Conservation (phyloP, 257 asterid species). For the Ajuga chamaepitys region DNA sequence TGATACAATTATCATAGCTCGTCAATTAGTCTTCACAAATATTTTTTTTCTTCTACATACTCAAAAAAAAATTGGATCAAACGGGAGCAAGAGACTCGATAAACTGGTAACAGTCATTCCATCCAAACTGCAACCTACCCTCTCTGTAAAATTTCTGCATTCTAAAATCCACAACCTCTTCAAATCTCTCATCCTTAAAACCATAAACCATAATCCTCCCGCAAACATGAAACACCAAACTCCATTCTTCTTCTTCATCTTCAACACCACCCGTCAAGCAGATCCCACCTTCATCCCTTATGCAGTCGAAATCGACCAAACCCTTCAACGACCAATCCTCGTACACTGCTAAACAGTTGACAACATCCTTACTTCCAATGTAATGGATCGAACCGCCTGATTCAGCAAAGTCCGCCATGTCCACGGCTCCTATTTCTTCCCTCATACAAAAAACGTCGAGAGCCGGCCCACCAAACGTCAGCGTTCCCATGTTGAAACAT, state of each 20-base stretch:
- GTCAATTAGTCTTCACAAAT: too few species aligned
- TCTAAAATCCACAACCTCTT: not conserved
- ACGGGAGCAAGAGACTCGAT: not conserved
- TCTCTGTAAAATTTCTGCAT: not conserved
- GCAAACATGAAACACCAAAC: not conserved
- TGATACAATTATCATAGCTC: too few species aligned
- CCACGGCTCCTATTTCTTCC: not conserved
- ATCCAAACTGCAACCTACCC: not conserved
- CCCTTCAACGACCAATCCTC: not conserved
- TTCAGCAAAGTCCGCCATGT: not conserved
- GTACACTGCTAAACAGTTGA: not conserved
- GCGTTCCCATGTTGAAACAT: not conserved
- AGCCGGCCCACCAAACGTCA: too few species aligned
- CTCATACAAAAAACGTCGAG: not conserved
- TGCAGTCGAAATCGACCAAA: not conserved
- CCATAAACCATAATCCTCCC: not conserved
- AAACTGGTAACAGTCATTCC: not conserved
- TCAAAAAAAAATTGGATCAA: not conserved
- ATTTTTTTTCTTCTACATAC: too few species aligned
- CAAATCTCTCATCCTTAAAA: not conserved
- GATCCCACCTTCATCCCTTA: not conserved
- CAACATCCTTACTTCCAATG: not conserved
- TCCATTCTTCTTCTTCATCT: not conserved
- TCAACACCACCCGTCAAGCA: not conserved
- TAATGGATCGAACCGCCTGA: not conserved